A percentile compares a stretch with the other conserved stretches of the same genome.
Conservation (phyloP, 805 yeast genomes). For the Sporopachydermia lactativora region DNA sequence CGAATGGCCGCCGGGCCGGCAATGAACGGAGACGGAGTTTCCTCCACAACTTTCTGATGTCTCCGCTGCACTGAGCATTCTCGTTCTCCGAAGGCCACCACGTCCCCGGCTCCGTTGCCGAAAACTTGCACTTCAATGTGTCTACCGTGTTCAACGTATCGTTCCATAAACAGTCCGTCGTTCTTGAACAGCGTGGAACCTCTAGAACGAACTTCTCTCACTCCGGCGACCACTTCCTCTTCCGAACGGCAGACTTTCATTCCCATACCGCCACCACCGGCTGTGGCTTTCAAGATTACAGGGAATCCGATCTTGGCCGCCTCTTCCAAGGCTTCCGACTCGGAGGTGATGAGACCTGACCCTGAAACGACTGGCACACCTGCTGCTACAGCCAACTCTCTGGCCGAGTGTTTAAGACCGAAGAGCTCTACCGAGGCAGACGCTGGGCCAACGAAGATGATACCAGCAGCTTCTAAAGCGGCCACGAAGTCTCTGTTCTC, state of each 20-base stretch:
- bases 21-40: conserved; percentile 18
- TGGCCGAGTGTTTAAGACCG: conserved; percentile 18
- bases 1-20: conserved; percentile 52
- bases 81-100: conserved; percentile 17
- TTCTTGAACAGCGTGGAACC: conserved; percentile 15
- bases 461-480: conserved; percentile 8
- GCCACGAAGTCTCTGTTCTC: conserved; percentile 22
- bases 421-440: conserved; percentile 15
- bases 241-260: conserved; percentile 12
- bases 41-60: conserved; percentile 20
- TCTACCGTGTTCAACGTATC: conserved; percentile 15
- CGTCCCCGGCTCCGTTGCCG: conserved; percentile 18
- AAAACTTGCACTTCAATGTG: conserved; percentile 19
- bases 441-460: conserved; percentile 17
- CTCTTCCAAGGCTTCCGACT: conserved; percentile 7
- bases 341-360: conserved; percentile 10
- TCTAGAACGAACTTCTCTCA: conserved; percentile 14
- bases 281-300: conserved; percentile 17
- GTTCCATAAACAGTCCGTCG: conserved; percentile 16
- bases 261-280: conserved; percentile 22
- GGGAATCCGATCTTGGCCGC: conserved; percentile 16
- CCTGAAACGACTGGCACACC: conserved; percentile 19
- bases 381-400: conserved; percentile 14
- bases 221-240: conserved; percentile 8
- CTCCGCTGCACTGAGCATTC: conserved; percentile 21